Evolutionary conservation across 345 rosid species (phyloP), one percentile per base, ranked within the genome.

Genomic region (Leavenworthia alabamica): DNA sequence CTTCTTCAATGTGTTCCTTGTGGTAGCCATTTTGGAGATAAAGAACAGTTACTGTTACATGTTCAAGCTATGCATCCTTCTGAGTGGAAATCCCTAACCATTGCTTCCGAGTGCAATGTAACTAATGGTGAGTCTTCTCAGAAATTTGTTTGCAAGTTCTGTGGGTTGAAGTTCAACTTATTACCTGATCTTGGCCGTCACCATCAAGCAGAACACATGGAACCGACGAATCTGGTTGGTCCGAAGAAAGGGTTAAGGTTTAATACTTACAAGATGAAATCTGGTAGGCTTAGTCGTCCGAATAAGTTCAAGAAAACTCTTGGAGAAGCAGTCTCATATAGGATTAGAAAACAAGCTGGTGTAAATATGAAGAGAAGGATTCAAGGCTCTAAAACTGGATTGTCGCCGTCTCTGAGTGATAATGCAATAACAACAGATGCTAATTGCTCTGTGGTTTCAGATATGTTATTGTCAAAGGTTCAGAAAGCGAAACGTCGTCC

Each of bases 201-300:
- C 78, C 97, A 94, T 81, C 99, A 94, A 78, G 97, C 97, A 26
- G 96, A 90, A 64, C 99, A 94, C 75, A 88, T 86, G 97, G 96
- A 76, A 44, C 76, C 86, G 8, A 75, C 86, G 8, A 77, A 73
- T 67, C 64, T 76, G 52, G 76, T 73, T 40, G 79, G 78, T 27
- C 75, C 77, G 19, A 90, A 83, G 85, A 84, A 72, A 73, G 94
- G 96, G 5, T 56, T 85, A 60, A 85, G 87, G 14, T 78, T n/a
- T n/a, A n/a, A n/a, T n/a, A n/a, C n/a, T n/a, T n/a, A n/a, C n/a
- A n/a, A n/a, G n/a, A n/a, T 87, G 75, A 93, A 93, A 73, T 85
- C 97, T 54, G 97, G 97, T 67, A 88, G 96, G 76, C 88, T 86
- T 62, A 90, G 84, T 67, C 97, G 73, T 68, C 95, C 97, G 19